These are phyloP conservation scores for Schwanniomyces pseudopolymorphus DNA, from an alignment of 805 yeast genomes.

Conservation along the genomic window DNA sequence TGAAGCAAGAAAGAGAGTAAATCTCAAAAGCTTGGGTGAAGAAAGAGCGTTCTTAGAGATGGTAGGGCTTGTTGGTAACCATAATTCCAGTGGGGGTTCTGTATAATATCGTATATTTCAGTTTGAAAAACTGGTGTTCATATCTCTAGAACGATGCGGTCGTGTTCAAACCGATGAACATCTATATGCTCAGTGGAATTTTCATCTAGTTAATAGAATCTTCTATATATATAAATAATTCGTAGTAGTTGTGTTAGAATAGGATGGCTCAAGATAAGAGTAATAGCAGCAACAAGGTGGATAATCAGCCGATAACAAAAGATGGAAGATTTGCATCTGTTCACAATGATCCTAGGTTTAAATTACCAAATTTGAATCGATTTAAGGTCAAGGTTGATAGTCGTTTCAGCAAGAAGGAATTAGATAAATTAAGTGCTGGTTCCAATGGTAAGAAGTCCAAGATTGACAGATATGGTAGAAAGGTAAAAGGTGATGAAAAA, in stretches of 20 bases:
- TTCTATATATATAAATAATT: too few species aligned
- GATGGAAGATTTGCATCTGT: conserved; percentile 81
- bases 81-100: conserved; percentile 48
- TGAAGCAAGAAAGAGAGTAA: conserved; percentile 68
- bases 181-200: not conserved
- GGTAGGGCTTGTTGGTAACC: conserved; percentile 63
- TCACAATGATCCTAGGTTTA: conserved; percentile 86
- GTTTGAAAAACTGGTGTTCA: not conserved
- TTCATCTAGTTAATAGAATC: not conserved
- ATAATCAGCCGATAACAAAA: conserved; percentile 36
- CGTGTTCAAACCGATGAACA: not conserved
- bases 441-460: conserved; percentile 56
- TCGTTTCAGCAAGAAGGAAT: conserved; percentile 70
- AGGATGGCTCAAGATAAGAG: conserved; percentile 5
- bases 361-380: conserved; percentile 65
- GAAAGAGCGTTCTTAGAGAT: conserved; percentile 83
- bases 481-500: conserved; percentile 45
- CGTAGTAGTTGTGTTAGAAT: not conserved
- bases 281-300: conserved; percentile 2
- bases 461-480: conserved; percentile 88
- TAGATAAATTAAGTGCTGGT: conserved; percentile 46
- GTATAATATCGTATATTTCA: conserved; percentile 19
- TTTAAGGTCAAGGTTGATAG: conserved; percentile 79
- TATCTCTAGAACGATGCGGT: not conserved
- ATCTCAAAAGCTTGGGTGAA: conserved; percentile 66